These are phyloP conservation scores for Fraxinus baroniana DNA, from an alignment of 305 asterid species.

Conservation along the genomic window DNA sequence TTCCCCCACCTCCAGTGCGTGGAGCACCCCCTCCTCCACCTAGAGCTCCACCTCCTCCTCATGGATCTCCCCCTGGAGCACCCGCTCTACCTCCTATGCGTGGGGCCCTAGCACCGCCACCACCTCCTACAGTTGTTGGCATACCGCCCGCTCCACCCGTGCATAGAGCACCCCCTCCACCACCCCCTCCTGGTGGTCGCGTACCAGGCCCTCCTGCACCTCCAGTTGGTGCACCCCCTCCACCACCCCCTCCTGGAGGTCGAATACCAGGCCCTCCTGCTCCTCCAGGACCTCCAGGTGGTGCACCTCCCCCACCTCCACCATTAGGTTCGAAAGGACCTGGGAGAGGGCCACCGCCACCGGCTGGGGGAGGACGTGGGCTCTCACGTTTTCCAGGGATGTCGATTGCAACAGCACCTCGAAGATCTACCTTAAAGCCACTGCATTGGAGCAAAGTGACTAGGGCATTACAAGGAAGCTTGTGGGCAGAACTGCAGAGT, in stretches of 20 bases:
- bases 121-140: constrained; percentile 28
- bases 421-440: constrained; percentile 84
- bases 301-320: constrained; percentile 91
- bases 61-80: neutral
- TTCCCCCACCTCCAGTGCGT: neutral
- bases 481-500: constrained; percentile 98
- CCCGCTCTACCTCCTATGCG: neutral
- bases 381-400: constrained; percentile 44
- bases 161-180: constrained; percentile 52
- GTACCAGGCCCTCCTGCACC: constrained; percentile 57
- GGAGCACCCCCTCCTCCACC: constrained; percentile 2
- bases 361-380: constrained; percentile 44
- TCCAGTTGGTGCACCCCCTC: constrained; percentile 42
- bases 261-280: constrained; percentile 68
- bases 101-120: constrained; percentile 27
- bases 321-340: constrained; percentile 59
- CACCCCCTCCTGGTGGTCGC: constrained; percentile 48
- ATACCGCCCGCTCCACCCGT: constrained; percentile 54
- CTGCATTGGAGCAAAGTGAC: constrained; percentile 99
- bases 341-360: constrained; percentile 33
- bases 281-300: constrained; percentile 59
- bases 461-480: constrained; percentile 95
- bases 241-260: constrained; percentile 59
- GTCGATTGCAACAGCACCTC: constrained; percentile 38
- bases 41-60: neutral